Evolutionary conservation across 1,139 yeast genomes (phyloP), one percentile per base, ranked within the genome.

Genomic region (Diutina neorugosa): DNA sequence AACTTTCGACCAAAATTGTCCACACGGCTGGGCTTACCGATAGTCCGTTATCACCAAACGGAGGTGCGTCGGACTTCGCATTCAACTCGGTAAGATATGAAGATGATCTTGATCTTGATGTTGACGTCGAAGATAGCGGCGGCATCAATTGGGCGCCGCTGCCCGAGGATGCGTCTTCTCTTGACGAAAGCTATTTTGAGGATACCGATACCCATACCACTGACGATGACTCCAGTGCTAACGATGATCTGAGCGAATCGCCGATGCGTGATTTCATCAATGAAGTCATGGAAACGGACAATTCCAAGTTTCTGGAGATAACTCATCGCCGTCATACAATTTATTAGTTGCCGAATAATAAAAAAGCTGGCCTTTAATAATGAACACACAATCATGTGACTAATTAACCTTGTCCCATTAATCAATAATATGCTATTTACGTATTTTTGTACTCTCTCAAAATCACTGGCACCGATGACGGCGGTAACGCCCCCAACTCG

Each of bases 391-490:
- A 19, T n/a, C 18, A 11, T 40, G 6, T n/a, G n/a, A 40, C 19
- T 40, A 40, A 16, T 40, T 11, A 31, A 11, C 37, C n/a, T 31
- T 31, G 37, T 31, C 37, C 37, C 37, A 31, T 31, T 31, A 31
- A 31, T 31, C n/a, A 31, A 14, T 31, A 31, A 11, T 31, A 31
- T 31, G 37, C 37, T 31, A 44, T 14, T 20, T 46, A 46, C 12
- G 50, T 46, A 60, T 75, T 77, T 68, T 88, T 88, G 68, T 93
- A 93, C 67, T 93, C 98, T 69, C 98, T 81, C 62, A 93, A 75
- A 57, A 93, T 89, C 49, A 93, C 98, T 34, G 98, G 98, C 56
- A 93, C 98, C 1, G 98, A 89, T 8, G 96, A 87, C 49, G 98
- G 96, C 6, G 98, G 98, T 59, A 94, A 76, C 4, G 96, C 89